A percentile compares a stretch with the other conserved stretches of the same genome.
Conservation (phyloP, 2,329 filamentous ascomycete species). For the Colletotrichum sp. region DNA sequence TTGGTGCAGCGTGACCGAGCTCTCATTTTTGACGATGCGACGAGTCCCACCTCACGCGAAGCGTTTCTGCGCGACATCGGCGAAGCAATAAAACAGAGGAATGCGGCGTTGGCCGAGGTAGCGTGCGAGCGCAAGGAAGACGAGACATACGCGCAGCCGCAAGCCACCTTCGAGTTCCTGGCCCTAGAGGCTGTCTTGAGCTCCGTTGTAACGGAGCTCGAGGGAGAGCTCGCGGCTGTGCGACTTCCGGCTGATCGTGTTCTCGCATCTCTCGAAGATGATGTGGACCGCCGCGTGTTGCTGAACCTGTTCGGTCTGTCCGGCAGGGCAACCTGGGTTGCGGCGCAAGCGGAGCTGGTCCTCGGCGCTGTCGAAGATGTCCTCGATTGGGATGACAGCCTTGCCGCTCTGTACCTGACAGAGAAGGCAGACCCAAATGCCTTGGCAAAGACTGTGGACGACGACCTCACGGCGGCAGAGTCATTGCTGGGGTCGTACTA, state of each 20-base stretch:
- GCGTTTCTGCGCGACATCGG: slow-evolving; percentile 98
- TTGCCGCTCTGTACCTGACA: slow-evolving; percentile 92
- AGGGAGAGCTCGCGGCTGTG: slow-evolving; percentile 92
- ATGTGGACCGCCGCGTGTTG: slow-evolving; percentile 94
- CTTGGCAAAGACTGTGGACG: slow-evolving; percentile 61
- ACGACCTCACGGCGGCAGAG: slow-evolving; percentile 95
- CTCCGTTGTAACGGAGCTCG: slow-evolving; percentile 87
- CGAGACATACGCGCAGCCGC: slow-evolving; percentile 55
- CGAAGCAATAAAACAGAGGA: slow-evolving; percentile 51
- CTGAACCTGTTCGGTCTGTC: slow-evolving; percentile 89
- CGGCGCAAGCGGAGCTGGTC: slow-evolving; percentile 93
- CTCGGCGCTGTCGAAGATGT: slow-evolving; percentile 94
- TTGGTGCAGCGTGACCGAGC: slow-evolving; percentile 94
- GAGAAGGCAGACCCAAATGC: slow-evolving; percentile 79
- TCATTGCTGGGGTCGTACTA: slow-evolving; percentile 97
- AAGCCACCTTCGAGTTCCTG: slow-evolving; percentile 89
- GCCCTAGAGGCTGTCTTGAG: slow-evolving; percentile 94
- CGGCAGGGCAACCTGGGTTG: slow-evolving; percentile 93
- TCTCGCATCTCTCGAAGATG: slow-evolving; percentile 88
- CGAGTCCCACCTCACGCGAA: slow-evolving; percentile 91
- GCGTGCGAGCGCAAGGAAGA: slow-evolving; percentile 77
- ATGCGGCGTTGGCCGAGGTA: neutral
- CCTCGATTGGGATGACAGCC: slow-evolving; percentile 92
- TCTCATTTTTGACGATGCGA: slow-evolving; percentile 91
- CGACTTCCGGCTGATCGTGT: slow-evolving; percentile 90